Evolutionary conservation across 306 rosid genomes (phyloP), one percentile per base, ranked within the genome.

Genomic region (Canavalia ensiformis): DNA sequence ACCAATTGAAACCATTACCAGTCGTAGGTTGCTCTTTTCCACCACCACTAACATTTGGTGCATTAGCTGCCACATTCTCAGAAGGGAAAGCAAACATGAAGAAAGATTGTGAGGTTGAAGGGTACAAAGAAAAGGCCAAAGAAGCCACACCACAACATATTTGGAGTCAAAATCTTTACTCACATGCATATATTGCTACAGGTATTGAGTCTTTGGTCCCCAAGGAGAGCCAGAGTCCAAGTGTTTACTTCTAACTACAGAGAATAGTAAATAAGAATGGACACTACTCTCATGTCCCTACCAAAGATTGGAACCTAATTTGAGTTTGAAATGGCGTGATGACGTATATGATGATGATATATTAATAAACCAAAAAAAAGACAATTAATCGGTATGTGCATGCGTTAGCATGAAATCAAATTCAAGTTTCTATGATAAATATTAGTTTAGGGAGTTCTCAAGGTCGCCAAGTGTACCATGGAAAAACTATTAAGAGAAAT

Each of bases 241-340:
- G 4, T 18, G 2, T 47, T 52, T 10, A n/a, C 52, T 41, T 52
- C 57, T 18, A 63, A 35, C 81, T 28, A 3, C 66, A 30, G 68
- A 77, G 65, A 77, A 77, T 77, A 66, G 42, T 35, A 60, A 60
- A 18, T 18, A 18, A 33, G 18, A 60, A 30, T 31, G 44, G 49
- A 7, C 9, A 7, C 49, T 45, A 45, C 49, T 45, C 1, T 60
- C 31, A 33, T 60, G 67, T 60, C 67, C 67, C 42, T 60, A 60
- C 42, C 67, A 33, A 60, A 31, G 25, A 45, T 45, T 45, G 49
- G 7, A 45, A 45, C 49, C 1, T 45, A 2, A 7, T 45, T 45
- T 45, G 49, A 7, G 5, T 45, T 45, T 45, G 7, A 33, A 31
- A 9, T 60, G 67, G 18, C 25, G 25, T 9, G 65, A 9, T 58